Evolutionary conservation across 2,329 filamentous ascomycete genomes (phyloP).

Genomic region (Fusarium ramigenum): DNA sequence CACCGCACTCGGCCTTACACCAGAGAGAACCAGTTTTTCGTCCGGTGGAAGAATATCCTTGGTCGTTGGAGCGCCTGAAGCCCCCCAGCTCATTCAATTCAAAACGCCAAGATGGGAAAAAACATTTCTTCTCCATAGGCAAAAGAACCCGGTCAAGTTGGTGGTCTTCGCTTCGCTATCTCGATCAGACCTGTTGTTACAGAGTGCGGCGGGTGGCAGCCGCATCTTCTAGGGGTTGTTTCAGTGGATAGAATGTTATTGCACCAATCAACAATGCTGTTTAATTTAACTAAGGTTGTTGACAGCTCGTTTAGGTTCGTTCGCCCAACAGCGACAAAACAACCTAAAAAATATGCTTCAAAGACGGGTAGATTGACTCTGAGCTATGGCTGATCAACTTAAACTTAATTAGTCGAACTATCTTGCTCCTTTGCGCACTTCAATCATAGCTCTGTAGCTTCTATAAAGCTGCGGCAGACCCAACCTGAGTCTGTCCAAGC

Average conservation of each 20-base stretch:
- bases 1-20: neutral
- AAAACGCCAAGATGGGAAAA: constrained; percentile 3
- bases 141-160: neutral
- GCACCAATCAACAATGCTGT: constrained; percentile 11
- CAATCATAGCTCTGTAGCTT: neutral
- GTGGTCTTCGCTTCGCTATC: neutral
- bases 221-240: constrained; percentile 2
- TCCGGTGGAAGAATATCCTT: neutral
- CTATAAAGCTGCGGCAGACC: too few species aligned
- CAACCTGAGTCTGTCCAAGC: neutral
- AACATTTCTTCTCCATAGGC: constrained; percentile 1
- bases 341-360: constrained; percentile 23
- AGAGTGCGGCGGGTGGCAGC: constrained; percentile 3
- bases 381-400: neutral
- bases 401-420: neutral
- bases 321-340: neutral
- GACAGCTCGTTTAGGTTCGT: neutral
- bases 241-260: constrained; percentile 2
- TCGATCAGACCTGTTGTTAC: constrained; percentile 4
- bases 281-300: neutral
- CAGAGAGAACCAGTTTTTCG: constrained; percentile 1
- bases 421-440: accelerated
- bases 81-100: neutral
- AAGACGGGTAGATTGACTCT: neutral
- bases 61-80: neutral